Evolutionary conservation across 2,329 filamentous ascomycete species (phyloP).

Genomic region (Arthrobotrys conoides): DNA sequence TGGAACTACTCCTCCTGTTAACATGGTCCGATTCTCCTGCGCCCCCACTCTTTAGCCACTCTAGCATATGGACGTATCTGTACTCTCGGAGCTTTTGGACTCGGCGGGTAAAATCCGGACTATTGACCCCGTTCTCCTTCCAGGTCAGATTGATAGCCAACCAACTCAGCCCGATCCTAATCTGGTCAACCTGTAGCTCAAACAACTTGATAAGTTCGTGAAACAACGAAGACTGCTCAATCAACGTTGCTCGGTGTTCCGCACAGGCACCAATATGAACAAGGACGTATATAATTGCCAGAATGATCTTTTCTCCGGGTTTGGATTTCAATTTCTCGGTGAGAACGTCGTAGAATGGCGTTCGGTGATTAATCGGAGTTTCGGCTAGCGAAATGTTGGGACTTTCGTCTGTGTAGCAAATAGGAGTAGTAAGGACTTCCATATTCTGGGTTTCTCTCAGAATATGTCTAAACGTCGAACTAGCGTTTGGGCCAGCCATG

Average conservation of each 20-base stretch:
- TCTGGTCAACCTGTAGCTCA: conserved; percentile 78
- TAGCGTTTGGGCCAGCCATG: conserved; percentile 76
- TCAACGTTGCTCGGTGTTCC: conserved; percentile 79
- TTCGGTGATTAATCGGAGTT: conserved; percentile 42
- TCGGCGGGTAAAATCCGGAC: conserved; percentile 76
- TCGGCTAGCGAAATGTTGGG: conserved; percentile 28
- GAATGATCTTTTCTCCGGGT: conserved; percentile 75
- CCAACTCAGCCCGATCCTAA: conserved; percentile 85
- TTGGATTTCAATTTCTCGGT: conserved; percentile 58
- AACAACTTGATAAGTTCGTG: conserved; percentile 81
- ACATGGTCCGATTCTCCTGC: conserved; percentile 31
- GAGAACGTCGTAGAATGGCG: conserved; percentile 51
- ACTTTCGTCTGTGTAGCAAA: not conserved
- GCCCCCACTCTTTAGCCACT: conserved; percentile 70
- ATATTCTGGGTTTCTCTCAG: conserved; percentile 72
- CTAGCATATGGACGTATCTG: conserved; percentile 78
- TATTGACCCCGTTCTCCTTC: conserved; percentile 78
- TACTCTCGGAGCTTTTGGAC: conserved; percentile 78
- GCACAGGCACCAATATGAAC: conserved; percentile 89
- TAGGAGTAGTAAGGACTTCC: conserved; percentile 66
- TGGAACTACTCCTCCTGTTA: conserved; percentile 12
- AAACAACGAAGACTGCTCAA: conserved; percentile 82
- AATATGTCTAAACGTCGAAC: conserved; percentile 85
- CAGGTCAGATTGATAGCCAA: conserved; percentile 88
- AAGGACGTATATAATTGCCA: conserved; percentile 83